Base-by-base conservation (phyloP, 2,329 filamentous ascomycete species). In the Ascochyta rabiei region DNA sequence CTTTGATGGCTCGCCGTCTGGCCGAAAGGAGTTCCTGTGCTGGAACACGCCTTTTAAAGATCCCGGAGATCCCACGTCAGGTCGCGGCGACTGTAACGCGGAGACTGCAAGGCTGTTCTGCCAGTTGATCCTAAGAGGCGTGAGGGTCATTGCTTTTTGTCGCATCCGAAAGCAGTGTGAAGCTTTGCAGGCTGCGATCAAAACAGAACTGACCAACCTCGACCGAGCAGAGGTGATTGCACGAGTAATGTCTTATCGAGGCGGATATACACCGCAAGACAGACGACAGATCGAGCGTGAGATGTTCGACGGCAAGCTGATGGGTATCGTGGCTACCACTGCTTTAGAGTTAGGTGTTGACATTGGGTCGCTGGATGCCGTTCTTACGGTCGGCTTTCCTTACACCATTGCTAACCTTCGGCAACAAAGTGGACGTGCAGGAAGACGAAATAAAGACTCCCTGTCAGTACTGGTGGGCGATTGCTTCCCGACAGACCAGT, bases 21-120 rank as follows among this genome's bases (percentile, higher is more conserved):
- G 93, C 0, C 83, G 91, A 19, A 98, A 98, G 71, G 93, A 98
- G 68, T 98, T 98, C 53, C 71, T 99, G 6, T 98, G 93, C 74
- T 99, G 95, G 95, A 98, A 99, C 66, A 97, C 93, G 0, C 95
- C 95, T 0, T 96, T 86, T 75, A 96, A 92, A 72, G 93, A 97
- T 63, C 91, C 93, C 0, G 84, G 82, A 1, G 93, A 98, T 74
- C 90, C 92, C 8, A 86, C 89, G 0, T 96, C 91, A 65, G 93
- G 95, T 1, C 86, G 95, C 53, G 91, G 90, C 13, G 91, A 91
- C 71, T 87, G 88, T 3, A 86, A 96, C 72, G 83, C 85, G 4
- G 93, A 99, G 75, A 89, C 91, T n/a, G 91, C 95, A 1, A 87
- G 90, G 38, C 78, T 99, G 0, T 96, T 99, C 69, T 96, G 91